Percentiles rank a stretch among this genome's conserved stretches.
phyloP scores from a whole-genome alignment of 352 stramenopile species.

The Phytophthora pinifolia region DNA sequence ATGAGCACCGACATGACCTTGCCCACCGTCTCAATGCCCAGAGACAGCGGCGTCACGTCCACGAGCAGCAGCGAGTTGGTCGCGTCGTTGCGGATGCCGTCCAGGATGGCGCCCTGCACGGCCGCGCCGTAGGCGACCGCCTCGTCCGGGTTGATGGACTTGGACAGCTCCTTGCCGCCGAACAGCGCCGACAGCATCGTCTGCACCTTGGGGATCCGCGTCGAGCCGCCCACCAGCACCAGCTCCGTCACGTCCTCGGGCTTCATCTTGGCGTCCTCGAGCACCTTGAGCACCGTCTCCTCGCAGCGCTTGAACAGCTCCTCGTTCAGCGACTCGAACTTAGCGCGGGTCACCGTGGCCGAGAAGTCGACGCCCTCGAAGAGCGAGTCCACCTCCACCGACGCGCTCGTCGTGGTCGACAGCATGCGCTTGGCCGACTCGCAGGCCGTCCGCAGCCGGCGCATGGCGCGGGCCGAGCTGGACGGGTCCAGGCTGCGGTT shows the following conservation, averaged over 20 bases:
- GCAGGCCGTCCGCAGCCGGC: conserved; percentile 95
- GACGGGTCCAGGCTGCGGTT: conserved; percentile 90
- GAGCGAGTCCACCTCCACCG: conserved; percentile 95
- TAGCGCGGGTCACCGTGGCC: conserved; percentile 90
- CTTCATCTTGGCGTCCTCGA: conserved; percentile 70
- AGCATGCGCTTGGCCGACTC: conserved; percentile 97
- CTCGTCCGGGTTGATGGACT: conserved; percentile 81
- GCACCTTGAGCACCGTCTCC: conserved; percentile 75
- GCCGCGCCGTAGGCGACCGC: conserved; percentile 79
- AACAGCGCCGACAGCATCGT: conserved; percentile 57
- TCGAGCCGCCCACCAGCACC: conserved; percentile 59
- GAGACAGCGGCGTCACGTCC: conserved; percentile 88
- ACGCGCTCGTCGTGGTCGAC: conserved; percentile 91
- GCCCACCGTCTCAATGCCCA: conserved; percentile 88
- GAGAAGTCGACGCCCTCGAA: conserved; percentile 96
- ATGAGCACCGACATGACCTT: conserved; percentile 91
- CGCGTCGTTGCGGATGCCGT: conserved; percentile 70
- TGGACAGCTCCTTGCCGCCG: conserved; percentile 63
- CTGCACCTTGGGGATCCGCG: conserved; percentile 67
- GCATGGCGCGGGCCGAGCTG: conserved; percentile 90
- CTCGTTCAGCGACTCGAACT: conserved; percentile 92
- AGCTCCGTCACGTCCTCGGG: conserved; percentile 60
- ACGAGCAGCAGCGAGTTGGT: conserved; percentile 88
- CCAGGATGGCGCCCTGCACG: conserved; percentile 64
- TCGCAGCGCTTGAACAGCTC: conserved; percentile 84